phyloP scores from a whole-genome alignment of 2,329 filamentous ascomycete species.

The Sporothrix pseudoabietina region DNA sequence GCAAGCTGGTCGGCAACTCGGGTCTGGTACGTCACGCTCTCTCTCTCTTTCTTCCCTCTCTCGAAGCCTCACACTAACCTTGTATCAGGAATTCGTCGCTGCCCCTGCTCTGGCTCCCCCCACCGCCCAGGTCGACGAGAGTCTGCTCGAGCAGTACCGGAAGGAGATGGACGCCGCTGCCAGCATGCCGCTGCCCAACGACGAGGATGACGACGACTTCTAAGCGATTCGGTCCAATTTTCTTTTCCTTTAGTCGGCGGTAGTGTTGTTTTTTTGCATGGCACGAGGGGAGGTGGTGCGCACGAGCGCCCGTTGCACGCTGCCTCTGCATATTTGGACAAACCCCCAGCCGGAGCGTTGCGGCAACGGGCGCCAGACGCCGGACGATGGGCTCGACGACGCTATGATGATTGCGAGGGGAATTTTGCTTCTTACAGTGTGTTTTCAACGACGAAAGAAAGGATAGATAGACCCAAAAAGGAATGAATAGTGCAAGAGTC shows the following conservation, averaged over 20 bases:
- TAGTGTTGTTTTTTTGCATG: constrained; percentile 19
- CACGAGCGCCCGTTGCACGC: constrained; percentile 8
- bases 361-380: background rate
- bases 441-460: constrained; percentile 27
- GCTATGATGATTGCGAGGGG: constrained; percentile 19
- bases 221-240: constrained; percentile 45
- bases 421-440: constrained; percentile 26
- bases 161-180: constrained; percentile 85
- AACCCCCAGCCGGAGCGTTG: constrained; percentile 10
- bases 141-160: constrained; percentile 77
- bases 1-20: constrained; percentile 96
- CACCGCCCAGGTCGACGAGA: constrained; percentile 84
- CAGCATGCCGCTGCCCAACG: constrained; percentile 84
- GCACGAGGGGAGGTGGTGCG: background rate
- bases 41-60: background rate
- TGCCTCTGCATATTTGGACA: constrained; percentile 18
- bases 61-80: constrained; percentile 37
- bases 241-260: background rate
- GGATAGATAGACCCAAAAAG: constrained; percentile 33
- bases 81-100: constrained; percentile 84
- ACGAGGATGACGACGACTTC: constrained; percentile 78
- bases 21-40: constrained; percentile 62
- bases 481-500: constrained; percentile 28
- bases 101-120: constrained; percentile 92
- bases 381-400: background rate